phyloP scores from a whole-genome alignment of 768 basidiomycete genomes.

The Lentinula lateritia region DNA sequence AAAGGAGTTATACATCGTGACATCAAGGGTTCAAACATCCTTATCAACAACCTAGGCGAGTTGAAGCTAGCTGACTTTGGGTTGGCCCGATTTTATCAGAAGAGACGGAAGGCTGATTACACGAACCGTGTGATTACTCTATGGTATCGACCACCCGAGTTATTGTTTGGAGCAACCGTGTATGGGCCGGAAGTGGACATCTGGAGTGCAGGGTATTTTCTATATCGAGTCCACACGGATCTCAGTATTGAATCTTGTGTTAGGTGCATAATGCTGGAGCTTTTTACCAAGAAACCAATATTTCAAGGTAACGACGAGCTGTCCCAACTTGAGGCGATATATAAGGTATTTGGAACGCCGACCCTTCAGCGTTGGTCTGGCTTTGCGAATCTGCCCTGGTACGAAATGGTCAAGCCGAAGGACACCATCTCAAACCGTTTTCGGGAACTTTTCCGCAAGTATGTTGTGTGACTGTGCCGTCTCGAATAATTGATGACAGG shows the following conservation, averaged over 20 bases:
- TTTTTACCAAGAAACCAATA: conserved; percentile 92
- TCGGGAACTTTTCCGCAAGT: conserved; percentile 84
- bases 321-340: conserved; percentile 91
- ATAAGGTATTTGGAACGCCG: conserved; percentile 87
- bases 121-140: conserved; percentile 99
- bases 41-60: conserved; percentile 86
- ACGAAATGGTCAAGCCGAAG: conserved; percentile 93
- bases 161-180: conserved; percentile 90
- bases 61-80: conserved; percentile 98
- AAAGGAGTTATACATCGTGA: conserved; percentile 97
- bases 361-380: conserved; percentile 77
- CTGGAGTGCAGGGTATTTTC: conserved; percentile 92
- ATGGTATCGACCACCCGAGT: conserved; percentile 96
- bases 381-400: conserved; percentile 88
- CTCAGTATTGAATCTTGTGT: not conserved
- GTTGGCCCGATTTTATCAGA: conserved; percentile 93
- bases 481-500: not conserved
- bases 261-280: conserved; percentile 98
- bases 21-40: conserved; percentile 98
- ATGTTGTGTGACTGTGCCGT: conserved; percentile 14
- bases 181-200: conserved; percentile 98
- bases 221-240: not conserved
- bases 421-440: conserved; percentile 71
- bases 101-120: conserved; percentile 85
- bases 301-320: conserved; percentile 99